Percentiles rank a stretch among this genome's conserved stretches.
phyloP scores from a whole-genome alignment of 2,329 filamentous ascomycete species.

The Fusarium subglutinans region DNA sequence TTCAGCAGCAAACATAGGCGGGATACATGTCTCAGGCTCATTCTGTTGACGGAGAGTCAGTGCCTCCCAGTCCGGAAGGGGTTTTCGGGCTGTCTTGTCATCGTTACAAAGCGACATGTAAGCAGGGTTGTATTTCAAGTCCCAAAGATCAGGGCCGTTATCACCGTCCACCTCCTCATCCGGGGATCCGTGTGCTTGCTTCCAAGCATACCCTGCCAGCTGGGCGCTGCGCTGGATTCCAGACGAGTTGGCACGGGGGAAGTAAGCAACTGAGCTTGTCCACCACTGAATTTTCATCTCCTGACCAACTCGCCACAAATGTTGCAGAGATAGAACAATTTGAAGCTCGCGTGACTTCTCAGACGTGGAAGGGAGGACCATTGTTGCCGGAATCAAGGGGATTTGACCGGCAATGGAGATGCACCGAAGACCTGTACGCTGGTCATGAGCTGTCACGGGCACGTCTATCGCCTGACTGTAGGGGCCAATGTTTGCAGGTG shows the following conservation, averaged over 20 bases:
- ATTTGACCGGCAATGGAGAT: slow-evolving; percentile 90
- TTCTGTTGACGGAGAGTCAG: slow-evolving; percentile 51
- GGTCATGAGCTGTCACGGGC: slow-evolving; percentile 38
- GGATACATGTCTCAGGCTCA: slow-evolving; percentile 52
- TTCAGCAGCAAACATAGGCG: slow-evolving; percentile 79
- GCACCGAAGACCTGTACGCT: slow-evolving; percentile 42
- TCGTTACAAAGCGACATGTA: slow-evolving; percentile 55
- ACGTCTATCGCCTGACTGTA: slow-evolving; percentile 88
- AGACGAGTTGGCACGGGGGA: slow-evolving; percentile 56
- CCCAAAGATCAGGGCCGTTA: slow-evolving; percentile 73
- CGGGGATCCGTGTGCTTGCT: slow-evolving; percentile 51
- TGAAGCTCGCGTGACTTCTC: slow-evolving; percentile 62
- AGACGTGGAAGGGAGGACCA: slow-evolving; percentile 64
- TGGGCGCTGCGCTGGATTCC: slow-evolving; percentile 49
- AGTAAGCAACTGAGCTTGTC: slow-evolving; percentile 79
- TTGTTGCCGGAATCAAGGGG: slow-evolving; percentile 81
- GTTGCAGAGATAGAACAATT: slow-evolving; percentile 80
- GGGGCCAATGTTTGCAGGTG: slow-evolving; percentile 95
- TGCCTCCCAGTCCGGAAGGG: slow-evolving; percentile 62
- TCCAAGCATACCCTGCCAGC: slow-evolving; percentile 61
- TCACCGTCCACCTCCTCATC: slow-evolving; percentile 60
- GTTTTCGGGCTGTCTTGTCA: slow-evolving; percentile 33
- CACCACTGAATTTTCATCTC: slow-evolving; percentile 79
- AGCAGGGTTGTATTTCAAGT: slow-evolving; percentile 66
- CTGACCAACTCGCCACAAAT: slow-evolving; percentile 83